Evolutionary conservation across 164 flowering plant genomes (phyloP).

Genomic region (Echeveria elegans): DNA sequence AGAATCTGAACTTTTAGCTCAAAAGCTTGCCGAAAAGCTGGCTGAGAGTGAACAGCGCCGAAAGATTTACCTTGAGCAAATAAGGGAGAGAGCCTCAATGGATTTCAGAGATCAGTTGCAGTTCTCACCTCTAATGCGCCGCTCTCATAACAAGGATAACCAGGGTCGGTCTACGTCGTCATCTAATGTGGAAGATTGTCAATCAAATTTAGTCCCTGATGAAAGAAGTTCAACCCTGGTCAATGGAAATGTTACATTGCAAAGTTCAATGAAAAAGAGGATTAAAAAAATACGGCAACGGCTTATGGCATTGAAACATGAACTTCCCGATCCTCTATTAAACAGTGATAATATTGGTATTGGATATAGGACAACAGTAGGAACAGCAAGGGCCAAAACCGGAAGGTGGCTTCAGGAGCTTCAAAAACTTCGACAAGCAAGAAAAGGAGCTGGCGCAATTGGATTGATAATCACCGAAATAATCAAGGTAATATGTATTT

Average conservation of each 20-base stretch:
- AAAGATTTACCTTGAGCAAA: conserved; percentile 84
- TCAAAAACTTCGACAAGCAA: conserved; percentile 85
- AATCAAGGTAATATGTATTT: conserved; percentile 49
- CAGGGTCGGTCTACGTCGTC: conserved; percentile 39
- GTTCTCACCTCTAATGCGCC: conserved; percentile 73
- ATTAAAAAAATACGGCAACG: conserved; percentile 80
- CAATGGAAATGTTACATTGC: conserved; percentile 27
- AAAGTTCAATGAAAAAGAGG: conserved; percentile 61
- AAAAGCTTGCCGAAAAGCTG: conserved; percentile 85
- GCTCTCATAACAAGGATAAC: conserved; percentile 51
- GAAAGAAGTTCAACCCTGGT: conserved; percentile 28
- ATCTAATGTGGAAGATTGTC: conserved; percentile 43
- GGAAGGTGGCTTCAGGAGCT: conserved; percentile 95
- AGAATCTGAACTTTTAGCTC: conserved; percentile 93
- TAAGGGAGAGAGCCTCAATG: conserved; percentile 90
- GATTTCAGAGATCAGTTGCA: conserved; percentile 95
- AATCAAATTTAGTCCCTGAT: conserved; percentile 23
- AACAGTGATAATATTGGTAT: conserved; percentile 61
- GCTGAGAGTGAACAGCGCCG: conserved; percentile 93
- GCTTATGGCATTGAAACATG: conserved; percentile 88
- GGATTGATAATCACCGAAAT: conserved; percentile 81
- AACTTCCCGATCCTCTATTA: conserved; percentile 50
- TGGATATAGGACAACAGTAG: conserved; percentile 67
- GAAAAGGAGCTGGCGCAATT: conserved; percentile 86
- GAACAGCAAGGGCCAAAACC: conserved; percentile 77